These are phyloP conservation scores for Trametes pubescens DNA, from an alignment of 1,284 basidiomycete genomes.

Conservation along the genomic window DNA sequence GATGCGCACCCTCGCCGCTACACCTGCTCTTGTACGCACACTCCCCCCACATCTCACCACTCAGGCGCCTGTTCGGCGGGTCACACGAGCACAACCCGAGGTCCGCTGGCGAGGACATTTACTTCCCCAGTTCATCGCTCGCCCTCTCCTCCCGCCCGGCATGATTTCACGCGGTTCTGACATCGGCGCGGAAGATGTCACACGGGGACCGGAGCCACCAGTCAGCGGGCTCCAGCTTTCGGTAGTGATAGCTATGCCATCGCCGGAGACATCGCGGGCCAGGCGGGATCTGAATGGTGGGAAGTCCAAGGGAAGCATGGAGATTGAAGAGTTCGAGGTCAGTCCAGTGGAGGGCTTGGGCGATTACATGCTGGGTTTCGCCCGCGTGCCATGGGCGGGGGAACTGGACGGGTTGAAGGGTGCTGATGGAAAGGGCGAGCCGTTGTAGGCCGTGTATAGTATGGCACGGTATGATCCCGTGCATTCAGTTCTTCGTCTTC, in stretches of 20 bases:
- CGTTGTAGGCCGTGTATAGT: conserved; percentile 4
- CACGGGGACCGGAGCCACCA: conserved; percentile 4
- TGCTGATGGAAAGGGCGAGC: not conserved
- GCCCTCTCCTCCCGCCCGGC: conserved; percentile 18
- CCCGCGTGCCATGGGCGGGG: conserved; percentile 37
- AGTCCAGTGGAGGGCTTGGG: conserved; percentile 16
- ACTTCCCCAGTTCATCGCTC: conserved; percentile 23
- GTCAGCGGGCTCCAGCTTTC: conserved; percentile 36
- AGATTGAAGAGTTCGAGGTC: conserved; percentile 17
- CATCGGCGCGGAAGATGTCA: not conserved
- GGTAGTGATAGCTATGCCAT: conserved; percentile 42
- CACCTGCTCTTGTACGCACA: conserved; percentile 4
- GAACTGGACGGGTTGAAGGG: conserved; percentile 8
- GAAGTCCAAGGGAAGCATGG: conserved; percentile 3
- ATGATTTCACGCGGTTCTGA: not conserved
- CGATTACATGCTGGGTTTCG: conserved; percentile 37
- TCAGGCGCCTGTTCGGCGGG: not conserved
- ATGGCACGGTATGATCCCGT: not conserved
- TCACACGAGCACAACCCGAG: conserved; percentile 13
- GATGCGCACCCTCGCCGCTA: conserved; percentile 20
- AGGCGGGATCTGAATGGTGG: too few species aligned
- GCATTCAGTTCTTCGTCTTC: not conserved
- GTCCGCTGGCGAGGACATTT: conserved; percentile 27
- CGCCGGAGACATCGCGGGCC: conserved; percentile 23
- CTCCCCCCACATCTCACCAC: not conserved